Conservation (phyloP, 2,329 filamentous ascomycete genomes). For the Metarhizium robertsii region DNA sequence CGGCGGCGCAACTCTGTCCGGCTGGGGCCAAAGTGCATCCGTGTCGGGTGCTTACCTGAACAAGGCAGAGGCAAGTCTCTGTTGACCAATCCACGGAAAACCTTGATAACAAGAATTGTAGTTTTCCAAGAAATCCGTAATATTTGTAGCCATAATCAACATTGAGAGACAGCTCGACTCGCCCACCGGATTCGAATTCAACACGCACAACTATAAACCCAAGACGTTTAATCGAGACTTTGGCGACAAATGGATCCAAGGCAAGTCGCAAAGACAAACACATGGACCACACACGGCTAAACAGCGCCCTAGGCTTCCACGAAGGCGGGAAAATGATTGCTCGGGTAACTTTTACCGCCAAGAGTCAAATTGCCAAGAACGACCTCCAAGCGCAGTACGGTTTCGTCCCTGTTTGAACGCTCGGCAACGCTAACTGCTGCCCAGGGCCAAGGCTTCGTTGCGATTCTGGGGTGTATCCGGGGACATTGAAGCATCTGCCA, state of each 20-base stretch:
- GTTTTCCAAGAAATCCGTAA: not conserved
- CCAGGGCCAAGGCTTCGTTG: not conserved
- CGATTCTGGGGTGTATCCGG: not conserved
- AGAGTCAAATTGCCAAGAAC: too few species aligned
- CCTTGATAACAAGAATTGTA: not conserved
- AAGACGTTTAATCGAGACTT: not conserved
- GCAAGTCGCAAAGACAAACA: not conserved
- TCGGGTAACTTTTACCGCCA: not conserved
- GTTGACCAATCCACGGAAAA: too few species aligned
- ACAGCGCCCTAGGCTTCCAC: not conserved
- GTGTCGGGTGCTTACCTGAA: slow-evolving; percentile 1
- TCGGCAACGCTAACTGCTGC: not conserved
- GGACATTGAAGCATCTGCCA: not conserved
- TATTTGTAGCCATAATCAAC: not conserved
- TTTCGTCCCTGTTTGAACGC: not conserved
- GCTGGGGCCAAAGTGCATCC: slow-evolving; percentile 1
- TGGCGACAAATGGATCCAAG: slow-evolving; percentile 3
- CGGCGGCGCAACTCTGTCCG: not conserved
- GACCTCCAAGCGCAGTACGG: not conserved
- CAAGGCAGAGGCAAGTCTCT: not conserved
- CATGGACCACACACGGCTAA: too few species aligned
- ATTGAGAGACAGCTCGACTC: not conserved
- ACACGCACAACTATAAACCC: not conserved
- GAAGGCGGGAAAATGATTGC: slow-evolving; percentile 1
- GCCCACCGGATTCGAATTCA: not conserved